Evolutionary conservation across 176 grass and related monocot species (phyloP).

Genomic region (Ensete glaucum): DNA sequence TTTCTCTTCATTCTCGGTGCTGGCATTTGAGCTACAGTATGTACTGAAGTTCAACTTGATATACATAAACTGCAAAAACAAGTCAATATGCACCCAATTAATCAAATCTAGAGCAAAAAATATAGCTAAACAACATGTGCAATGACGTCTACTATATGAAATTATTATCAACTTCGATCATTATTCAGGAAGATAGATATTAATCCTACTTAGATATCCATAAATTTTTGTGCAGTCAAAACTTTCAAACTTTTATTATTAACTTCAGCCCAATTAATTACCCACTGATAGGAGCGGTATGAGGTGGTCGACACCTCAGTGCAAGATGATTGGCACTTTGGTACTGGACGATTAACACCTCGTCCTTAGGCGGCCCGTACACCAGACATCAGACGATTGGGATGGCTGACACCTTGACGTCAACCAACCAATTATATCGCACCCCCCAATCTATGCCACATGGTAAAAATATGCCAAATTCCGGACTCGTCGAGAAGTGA

Average conservation of each 20-base stretch:
- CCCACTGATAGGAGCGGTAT: neutral
- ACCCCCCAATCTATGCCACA: no score
- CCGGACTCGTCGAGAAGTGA: no score
- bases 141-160: neutral
- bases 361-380: no score
- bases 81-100: neutral
- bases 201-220: neutral
- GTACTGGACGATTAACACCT: no score
- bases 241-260: neutral
- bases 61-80: constrained; percentile 62
- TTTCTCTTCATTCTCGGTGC: constrained; percentile 69
- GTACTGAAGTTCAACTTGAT: constrained; percentile 49
- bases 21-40: constrained; percentile 56
- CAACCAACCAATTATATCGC: no score
- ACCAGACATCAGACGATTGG: fast-evolving
- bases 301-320: no score
- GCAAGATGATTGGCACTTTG: no score
- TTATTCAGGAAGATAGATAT: neutral
- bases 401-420: no score
- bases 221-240: neutral
- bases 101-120: neutral
- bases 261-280: neutral
- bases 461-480: no score
- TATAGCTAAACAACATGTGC: neutral
- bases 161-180: neutral